These are phyloP conservation scores for Apiospora rasikravindrae DNA, from an alignment of 2,329 filamentous ascomycete genomes.

Conservation along the genomic window DNA sequence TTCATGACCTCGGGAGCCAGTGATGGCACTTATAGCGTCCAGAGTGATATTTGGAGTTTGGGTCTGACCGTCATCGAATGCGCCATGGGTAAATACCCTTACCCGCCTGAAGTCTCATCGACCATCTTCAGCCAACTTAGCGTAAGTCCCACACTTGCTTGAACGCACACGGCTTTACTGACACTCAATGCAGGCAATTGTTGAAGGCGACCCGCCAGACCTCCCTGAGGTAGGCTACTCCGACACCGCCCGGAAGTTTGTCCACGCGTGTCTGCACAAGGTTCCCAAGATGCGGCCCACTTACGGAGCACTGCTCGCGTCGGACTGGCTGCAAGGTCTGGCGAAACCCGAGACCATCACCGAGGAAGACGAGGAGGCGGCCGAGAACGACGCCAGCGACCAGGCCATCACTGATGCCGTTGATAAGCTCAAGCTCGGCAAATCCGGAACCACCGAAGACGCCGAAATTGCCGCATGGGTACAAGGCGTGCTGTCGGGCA, in stretches of 20 bases:
- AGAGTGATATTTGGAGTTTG: constrained; percentile 97
- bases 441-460: constrained; percentile 63
- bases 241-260: constrained; percentile 81
- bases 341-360: constrained; percentile 66
- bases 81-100: constrained; percentile 91
- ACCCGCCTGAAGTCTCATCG: constrained; percentile 95
- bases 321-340: constrained; percentile 85
- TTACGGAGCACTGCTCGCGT: constrained; percentile 86
- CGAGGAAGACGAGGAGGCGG: constrained; percentile 43
- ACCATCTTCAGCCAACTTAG: constrained; percentile 98
- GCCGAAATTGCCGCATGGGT: constrained; percentile 90
- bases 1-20: constrained; percentile 73
- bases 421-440: constrained; percentile 49
- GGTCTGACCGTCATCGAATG: constrained; percentile 96
- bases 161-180: constrained; percentile 27
- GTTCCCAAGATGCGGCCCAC: constrained; percentile 90
- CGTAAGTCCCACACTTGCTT: constrained; percentile 64
- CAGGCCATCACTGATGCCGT: constrained; percentile 50
- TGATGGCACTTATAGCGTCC: constrained; percentile 92
- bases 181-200: constrained; percentile 74
- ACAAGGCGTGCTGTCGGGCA: constrained; percentile 69
- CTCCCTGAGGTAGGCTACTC: constrained; percentile 83
- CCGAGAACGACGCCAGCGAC: constrained; percentile 42
- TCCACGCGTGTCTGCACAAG: constrained; percentile 89
- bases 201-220: constrained; percentile 92